These are phyloP conservation scores for Aureobasidium uvarum DNA, from an alignment of 2,329 filamentous ascomycete genomes.

Conservation along the genomic window DNA sequence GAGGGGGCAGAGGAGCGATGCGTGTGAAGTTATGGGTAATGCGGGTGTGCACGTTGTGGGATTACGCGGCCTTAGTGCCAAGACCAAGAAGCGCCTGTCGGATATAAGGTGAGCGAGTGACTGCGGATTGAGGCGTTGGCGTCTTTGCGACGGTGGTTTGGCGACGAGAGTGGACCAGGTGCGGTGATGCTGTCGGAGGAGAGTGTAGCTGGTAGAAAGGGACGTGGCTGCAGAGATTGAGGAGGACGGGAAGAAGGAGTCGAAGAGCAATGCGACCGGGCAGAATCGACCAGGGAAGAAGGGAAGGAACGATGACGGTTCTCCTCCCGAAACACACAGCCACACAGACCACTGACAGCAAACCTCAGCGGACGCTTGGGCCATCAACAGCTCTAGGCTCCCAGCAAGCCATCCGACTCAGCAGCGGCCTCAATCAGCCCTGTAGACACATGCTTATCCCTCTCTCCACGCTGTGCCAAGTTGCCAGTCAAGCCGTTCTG, in stretches of 20 bases:
- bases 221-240: background rate
- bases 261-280: slow-evolving; percentile 15
- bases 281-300: slow-evolving; percentile 17
- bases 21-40: slow-evolving; percentile 24
- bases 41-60: slow-evolving; percentile 25
- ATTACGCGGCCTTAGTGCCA: slow-evolving; percentile 26
- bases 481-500: background rate
- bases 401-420: background rate
- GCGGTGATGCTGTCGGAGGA: background rate
- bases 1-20: slow-evolving; percentile 24
- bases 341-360: slow-evolving; percentile 20
- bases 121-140: slow-evolving; percentile 8
- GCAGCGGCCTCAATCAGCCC: slow-evolving; percentile 14
- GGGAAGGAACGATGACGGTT: slow-evolving; percentile 18
- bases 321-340: slow-evolving; percentile 14
- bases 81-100: slow-evolving; percentile 19
- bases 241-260: slow-evolving; percentile 7
- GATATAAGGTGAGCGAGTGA: slow-evolving; percentile 12
- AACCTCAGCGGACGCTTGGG: background rate
- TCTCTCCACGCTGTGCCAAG: slow-evolving; percentile 19
- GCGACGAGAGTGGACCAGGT: background rate
- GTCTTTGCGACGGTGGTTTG: background rate
- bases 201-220: background rate
- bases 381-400: background rate
- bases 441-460: slow-evolving; percentile 9